Percentiles rank a stretch among this genome's conserved stretches.
Conservation (phyloP, 768 basidiomycete genomes). For the Serendipita indica region DNA sequence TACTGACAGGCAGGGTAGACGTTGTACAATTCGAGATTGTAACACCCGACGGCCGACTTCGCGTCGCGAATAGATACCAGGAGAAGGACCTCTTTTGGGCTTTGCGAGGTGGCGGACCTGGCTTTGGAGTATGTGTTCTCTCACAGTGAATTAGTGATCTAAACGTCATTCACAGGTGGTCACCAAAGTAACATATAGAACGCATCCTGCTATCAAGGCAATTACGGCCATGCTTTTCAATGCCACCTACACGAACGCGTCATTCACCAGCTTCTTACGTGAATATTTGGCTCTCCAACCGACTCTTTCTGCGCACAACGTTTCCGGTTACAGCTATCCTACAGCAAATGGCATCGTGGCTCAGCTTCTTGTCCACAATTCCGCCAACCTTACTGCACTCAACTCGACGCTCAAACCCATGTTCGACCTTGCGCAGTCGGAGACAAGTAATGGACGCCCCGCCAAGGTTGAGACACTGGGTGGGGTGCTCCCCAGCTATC, state of each 20-base stretch:
- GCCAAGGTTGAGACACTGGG: background rate
- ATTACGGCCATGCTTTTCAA: background rate
- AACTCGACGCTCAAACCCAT: background rate
- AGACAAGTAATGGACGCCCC: background rate
- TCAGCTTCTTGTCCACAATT: background rate
- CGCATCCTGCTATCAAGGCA: background rate
- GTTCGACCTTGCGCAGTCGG: background rate
- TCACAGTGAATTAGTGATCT: background rate
- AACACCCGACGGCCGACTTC: constrained; percentile 10
- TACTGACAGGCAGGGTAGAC: background rate
- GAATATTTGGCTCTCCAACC: background rate
- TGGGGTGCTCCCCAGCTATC: background rate
- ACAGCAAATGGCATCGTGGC: background rate
- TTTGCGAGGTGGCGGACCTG: constrained; percentile 13
- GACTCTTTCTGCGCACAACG: background rate
- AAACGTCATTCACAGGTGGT: background rate
- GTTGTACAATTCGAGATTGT: constrained; percentile 12
- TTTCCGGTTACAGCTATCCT: constrained; percentile 1
- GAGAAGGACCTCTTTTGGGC: constrained; percentile 14
- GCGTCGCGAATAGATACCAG: background rate
- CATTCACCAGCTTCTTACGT: background rate
- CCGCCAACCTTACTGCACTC: background rate
- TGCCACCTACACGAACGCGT: background rate
- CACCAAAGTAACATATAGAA: constrained; percentile 5
- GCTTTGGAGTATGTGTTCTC: constrained; percentile 1